These are phyloP conservation scores for Biscogniauxia sp. DNA, from an alignment of 2,329 filamentous ascomycete genomes.

Conservation along the genomic window DNA sequence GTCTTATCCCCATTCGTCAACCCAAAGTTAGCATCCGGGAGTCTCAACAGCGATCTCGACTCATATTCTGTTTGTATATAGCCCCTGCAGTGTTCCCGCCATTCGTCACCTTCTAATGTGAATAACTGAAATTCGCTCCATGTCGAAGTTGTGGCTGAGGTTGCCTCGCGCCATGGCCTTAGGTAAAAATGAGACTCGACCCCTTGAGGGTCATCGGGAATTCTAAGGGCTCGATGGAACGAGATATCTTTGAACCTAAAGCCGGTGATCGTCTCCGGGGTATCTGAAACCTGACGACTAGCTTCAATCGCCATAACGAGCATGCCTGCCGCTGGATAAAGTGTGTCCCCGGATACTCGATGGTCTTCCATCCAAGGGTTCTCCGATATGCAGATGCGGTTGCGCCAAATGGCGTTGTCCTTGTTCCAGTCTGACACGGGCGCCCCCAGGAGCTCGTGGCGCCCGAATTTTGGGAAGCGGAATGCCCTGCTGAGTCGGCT, in stretches of 20 bases:
- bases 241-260: constrained; percentile 20
- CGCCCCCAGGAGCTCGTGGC: constrained; percentile 26
- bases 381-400: constrained; percentile 20
- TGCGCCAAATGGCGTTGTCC: constrained; percentile 26
- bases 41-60: background rate
- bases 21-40: background rate
- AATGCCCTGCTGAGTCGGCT: constrained; percentile 18
- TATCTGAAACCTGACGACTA: constrained; percentile 17
- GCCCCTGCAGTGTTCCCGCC: constrained; percentile 17
- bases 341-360: constrained; percentile 22
- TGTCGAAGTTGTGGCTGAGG: constrained; percentile 1
- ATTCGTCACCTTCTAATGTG: constrained; percentile 14
- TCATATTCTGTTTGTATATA: constrained; percentile 13
- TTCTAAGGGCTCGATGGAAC: constrained; percentile 15
- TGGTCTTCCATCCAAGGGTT: constrained; percentile 32
- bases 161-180: constrained; percentile 4
- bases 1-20: background rate
- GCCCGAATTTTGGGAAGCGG: constrained; percentile 15
- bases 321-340: constrained; percentile 33
- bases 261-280: constrained; percentile 9
- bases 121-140: constrained; percentile 21
- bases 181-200: constrained; percentile 19
- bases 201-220: constrained; percentile 13
- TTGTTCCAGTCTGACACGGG: constrained; percentile 21
- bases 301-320: constrained; percentile 30